A percentile compares a stretch with the other conserved stretches of the same genome.
Conservation (phyloP, 139 green algal genomes). For the Closterium sp. region DNA sequence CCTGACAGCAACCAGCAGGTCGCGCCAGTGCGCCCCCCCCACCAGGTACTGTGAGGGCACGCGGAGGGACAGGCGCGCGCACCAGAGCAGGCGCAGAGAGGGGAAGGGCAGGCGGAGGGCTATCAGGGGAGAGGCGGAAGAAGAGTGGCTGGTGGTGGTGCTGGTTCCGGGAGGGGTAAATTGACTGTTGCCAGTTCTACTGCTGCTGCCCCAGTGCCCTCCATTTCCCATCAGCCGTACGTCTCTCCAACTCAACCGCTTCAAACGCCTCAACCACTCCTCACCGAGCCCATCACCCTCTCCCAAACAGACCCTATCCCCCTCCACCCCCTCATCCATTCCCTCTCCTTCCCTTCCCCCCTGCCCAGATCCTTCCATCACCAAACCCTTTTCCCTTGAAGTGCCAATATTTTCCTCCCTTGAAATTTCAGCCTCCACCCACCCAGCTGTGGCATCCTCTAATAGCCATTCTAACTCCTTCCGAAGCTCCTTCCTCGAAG, state of each 20-base stretch:
- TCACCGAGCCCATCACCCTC: no score
- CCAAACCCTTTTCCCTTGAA: not conserved
- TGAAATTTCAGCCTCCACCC: not conserved
- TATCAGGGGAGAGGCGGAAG: not conserved
- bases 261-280: slow-evolving; percentile 12
- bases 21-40: slow-evolving; percentile 75
- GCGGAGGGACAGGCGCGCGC: slow-evolving; percentile 58
- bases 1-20: slow-evolving; percentile 72
- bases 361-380: not conserved
- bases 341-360: slow-evolving; percentile 2
- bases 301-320: not conserved
- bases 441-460: slow-evolving; percentile 48
- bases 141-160: not conserved
- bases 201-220: not conserved
- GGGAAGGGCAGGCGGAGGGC: slow-evolving; percentile 25
- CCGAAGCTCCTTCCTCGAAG: slow-evolving; percentile 13
- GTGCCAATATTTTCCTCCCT: not conserved
- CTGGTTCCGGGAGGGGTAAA: not conserved
- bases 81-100: slow-evolving; percentile 43
- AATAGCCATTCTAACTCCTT: slow-evolving; percentile 53
- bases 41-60: slow-evolving; percentile 90
- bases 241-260: not conserved
- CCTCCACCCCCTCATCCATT: not conserved
- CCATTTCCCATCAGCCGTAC: not conserved
- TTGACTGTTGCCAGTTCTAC: not conserved